Evolutionary conservation across 176 grass and related monocot species (phyloP).

Genomic region (Themeda triandra): DNA sequence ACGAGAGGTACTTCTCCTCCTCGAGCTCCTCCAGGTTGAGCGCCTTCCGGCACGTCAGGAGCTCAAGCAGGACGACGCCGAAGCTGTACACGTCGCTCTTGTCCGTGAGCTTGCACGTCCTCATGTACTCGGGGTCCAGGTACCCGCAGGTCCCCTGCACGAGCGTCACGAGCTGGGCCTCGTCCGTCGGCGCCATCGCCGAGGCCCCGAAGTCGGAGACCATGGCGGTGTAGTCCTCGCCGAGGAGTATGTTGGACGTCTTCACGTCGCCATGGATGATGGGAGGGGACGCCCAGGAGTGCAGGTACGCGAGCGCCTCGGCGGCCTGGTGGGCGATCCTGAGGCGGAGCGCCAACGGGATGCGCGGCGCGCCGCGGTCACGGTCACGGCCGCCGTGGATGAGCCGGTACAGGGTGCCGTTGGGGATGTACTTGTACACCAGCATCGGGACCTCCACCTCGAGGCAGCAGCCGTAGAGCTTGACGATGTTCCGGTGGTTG

Average conservation of each 20-base stretch:
- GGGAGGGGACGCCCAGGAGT: conserved; percentile 50
- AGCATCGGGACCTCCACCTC: conserved; percentile 61
- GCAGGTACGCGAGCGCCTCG: conserved; percentile 64
- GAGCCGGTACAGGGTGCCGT: conserved; percentile 48
- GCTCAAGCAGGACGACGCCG: conserved; percentile 53
- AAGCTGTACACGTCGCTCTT: conserved; percentile 74
- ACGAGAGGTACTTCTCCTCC: conserved; percentile 41
- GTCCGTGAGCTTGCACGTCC: conserved; percentile 34
- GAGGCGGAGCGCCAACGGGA: conserved; percentile 32
- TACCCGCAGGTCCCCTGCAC: conserved; percentile 63
- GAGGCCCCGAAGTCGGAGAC: conserved; percentile 67
- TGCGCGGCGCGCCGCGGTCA: not conserved
- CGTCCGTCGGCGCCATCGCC: conserved; percentile 30
- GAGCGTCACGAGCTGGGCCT: conserved; percentile 47
- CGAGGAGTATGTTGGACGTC: conserved; percentile 56
- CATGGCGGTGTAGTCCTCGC: conserved; percentile 36
- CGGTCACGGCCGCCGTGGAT: conserved; percentile 2
- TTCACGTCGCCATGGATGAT: conserved; percentile 66
- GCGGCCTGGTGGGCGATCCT: conserved; percentile 47
- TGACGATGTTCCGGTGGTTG: conserved; percentile 59
- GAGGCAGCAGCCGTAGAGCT: conserved; percentile 50
- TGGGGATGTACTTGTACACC: conserved; percentile 52
- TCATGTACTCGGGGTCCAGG: conserved; percentile 56
- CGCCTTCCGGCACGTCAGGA: conserved; percentile 48
- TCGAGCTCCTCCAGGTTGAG: conserved; percentile 23